phyloP scores from a whole-genome alignment of 2,329 filamentous ascomycete species.

The Penicillium verrucosum region DNA sequence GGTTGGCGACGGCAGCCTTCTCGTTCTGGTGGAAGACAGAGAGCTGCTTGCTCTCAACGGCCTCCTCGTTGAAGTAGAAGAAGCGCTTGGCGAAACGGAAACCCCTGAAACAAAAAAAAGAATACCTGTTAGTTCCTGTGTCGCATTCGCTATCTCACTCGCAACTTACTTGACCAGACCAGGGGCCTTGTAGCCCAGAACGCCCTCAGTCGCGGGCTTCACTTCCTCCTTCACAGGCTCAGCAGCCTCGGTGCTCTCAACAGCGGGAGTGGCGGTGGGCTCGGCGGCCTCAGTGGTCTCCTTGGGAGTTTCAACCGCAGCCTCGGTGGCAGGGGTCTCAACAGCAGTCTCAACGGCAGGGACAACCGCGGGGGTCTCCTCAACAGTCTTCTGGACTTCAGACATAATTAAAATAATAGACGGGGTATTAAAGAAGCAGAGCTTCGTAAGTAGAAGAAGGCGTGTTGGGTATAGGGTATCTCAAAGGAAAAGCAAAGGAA shows the following conservation, averaged over 20 bases:
- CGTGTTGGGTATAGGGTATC: conserved; percentile 25
- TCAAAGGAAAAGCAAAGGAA: conserved; percentile 27
- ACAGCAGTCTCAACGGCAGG: conserved; percentile 16
- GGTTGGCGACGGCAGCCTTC: conserved; percentile 76
- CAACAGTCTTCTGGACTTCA: conserved; percentile 26
- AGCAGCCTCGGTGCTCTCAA: conserved; percentile 15
- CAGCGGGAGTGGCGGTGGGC: conserved; percentile 8
- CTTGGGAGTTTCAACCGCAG: conserved; percentile 11
- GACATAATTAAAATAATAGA: conserved; percentile 30
- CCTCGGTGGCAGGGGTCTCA: conserved; percentile 13
- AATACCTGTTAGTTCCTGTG: conserved; percentile 8
- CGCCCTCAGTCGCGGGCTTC: conserved; percentile 76
- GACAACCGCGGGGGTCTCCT: conserved; percentile 26
- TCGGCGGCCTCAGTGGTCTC: conserved; percentile 14
- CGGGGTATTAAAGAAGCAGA: conserved; percentile 23
- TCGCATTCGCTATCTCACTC: not conserved
- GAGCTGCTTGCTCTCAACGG: conserved; percentile 71
- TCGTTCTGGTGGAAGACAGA: conserved; percentile 77
- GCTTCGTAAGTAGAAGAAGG: conserved; percentile 15
- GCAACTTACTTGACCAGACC: conserved; percentile 80
- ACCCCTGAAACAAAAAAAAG: conserved; percentile 58
- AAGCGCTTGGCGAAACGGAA: conserved; percentile 88
- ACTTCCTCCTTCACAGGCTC: conserved; percentile 42
- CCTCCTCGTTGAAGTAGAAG: conserved; percentile 79
- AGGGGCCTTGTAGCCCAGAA: conserved; percentile 84